phyloP scores from a whole-genome alignment of 2,329 filamentous ascomycete species.

The Juglanconis oblonga region DNA sequence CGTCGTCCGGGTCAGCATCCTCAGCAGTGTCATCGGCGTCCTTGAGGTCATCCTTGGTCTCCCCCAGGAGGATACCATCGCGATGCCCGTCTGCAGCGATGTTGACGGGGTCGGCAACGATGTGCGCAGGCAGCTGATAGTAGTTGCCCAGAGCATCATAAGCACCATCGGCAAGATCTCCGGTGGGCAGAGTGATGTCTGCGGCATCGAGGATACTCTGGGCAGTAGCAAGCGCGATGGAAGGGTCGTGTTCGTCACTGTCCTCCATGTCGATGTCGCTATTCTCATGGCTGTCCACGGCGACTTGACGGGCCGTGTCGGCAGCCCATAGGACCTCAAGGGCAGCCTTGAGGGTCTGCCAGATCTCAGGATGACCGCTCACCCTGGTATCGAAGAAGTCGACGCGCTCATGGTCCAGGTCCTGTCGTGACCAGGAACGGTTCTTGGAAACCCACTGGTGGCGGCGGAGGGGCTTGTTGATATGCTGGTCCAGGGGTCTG shows the following conservation, averaged over 20 bases:
- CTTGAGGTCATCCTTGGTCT: constrained; percentile 11
- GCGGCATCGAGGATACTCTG: constrained; percentile 79
- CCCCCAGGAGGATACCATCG: constrained; percentile 5
- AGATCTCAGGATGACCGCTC: constrained; percentile 73
- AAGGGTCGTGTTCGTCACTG: constrained; percentile 33
- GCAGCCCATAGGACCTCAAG: constrained; percentile 65
- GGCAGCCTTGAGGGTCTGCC: constrained; percentile 70
- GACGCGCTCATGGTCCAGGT: constrained; percentile 67
- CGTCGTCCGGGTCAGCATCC: constrained; percentile 26
- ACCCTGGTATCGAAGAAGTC: constrained; percentile 93
- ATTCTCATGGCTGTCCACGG: neutral
- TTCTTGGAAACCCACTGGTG: constrained; percentile 64
- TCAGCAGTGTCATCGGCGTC: constrained; percentile 25
- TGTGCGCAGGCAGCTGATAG: constrained; percentile 66
- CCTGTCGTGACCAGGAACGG: constrained; percentile 65
- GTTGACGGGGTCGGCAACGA: constrained; percentile 67
- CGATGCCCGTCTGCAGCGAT: constrained; percentile 31
- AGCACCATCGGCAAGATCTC: constrained; percentile 66
- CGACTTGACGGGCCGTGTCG: constrained; percentile 28
- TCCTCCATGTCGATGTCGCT: constrained; percentile 2
- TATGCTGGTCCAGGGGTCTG: constrained; percentile 57
- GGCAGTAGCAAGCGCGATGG: constrained; percentile 58
- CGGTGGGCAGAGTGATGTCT: constrained; percentile 71
- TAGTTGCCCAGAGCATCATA: constrained; percentile 70
- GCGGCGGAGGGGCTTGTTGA: constrained; percentile 65